Percentiles rank a stretch among this genome's conserved stretches.
Conservation (phyloP, 805 yeast genomes). For the Candida nanaspora region DNA sequence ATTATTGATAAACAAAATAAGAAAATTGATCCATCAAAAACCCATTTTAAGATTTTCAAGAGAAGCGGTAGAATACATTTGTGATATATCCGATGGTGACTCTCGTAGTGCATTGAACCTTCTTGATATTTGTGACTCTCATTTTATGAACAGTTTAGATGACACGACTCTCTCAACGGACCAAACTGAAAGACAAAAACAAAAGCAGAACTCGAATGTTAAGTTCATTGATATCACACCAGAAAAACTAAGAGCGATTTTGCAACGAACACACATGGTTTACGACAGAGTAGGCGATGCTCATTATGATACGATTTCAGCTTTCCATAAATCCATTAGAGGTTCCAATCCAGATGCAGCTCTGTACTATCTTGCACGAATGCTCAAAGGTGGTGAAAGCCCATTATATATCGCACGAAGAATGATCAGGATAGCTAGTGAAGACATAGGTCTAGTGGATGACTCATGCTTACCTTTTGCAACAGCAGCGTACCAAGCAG, state of each 20-base stretch:
- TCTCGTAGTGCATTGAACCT: slow-evolving; percentile 78
- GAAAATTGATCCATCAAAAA: slow-evolving; percentile 44
- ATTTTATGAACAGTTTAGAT: slow-evolving; percentile 22
- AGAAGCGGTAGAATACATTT: slow-evolving; percentile 59
- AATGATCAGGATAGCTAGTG: slow-evolving; percentile 92
- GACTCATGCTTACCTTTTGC: slow-evolving; percentile 83
- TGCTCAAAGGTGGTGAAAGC: slow-evolving; percentile 92
- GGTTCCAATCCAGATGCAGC: slow-evolving; percentile 92
- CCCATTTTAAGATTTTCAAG: slow-evolving; percentile 46
- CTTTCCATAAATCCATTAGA: slow-evolving; percentile 87
- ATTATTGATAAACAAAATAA: slow-evolving; percentile 47
- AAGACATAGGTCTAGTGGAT: slow-evolving; percentile 85
- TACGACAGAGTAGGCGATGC: slow-evolving; percentile 87
- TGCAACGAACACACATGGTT: slow-evolving; percentile 46
- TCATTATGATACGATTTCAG: slow-evolving; percentile 93
- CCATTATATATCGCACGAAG: slow-evolving; percentile 85
- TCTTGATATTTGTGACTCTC: slow-evolving; percentile 64
- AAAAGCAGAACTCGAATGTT: slow-evolving; percentile 16
- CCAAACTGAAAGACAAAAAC: too few relatives aligned
- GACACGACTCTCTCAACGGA: slow-evolving; percentile 3
- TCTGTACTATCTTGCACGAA: slow-evolving; percentile 74
- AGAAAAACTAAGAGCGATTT: slow-evolving; percentile 31
- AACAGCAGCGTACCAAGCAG: slow-evolving; percentile 75
- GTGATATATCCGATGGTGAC: slow-evolving; percentile 79
- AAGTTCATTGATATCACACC: slow-evolving; percentile 29